Base-by-base conservation (phyloP, 345 rosid genomes). In the Eucalyptus fibrosa region DNA sequence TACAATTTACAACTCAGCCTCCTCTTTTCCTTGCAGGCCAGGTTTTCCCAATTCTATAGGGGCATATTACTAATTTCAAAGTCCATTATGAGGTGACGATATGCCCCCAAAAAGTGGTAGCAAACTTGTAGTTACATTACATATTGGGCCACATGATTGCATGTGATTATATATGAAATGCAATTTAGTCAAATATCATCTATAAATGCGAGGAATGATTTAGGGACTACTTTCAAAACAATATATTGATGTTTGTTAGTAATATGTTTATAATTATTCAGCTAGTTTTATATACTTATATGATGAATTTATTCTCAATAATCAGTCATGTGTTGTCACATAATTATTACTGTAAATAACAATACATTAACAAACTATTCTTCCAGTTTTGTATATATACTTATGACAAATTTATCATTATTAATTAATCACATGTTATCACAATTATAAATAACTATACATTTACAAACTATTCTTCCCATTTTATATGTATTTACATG, bases 331-430 rank as follows among this genome's bases (percentile, higher is more conserved):
- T 50, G 19, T 50, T 50, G 55, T 50, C 21, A 16, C 3, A 2
- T 53, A 23, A 53, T 53, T 23, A 53, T 23, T 8, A 8, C 0
- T 1, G 11, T 53, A 19, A 53, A 53, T 8, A 53, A 21, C 2
- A 3, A 53, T 53, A 53, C 1, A 0, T 53, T 53, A 19, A 19
- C 2, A 0, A 19, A 53, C 24, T 19, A 53, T 53, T 53, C 5
- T 53, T 53, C 24, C 11, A 19, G 2, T 19, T 53, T 19, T 53
- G 2, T 53, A 53, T 53, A 2, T 19, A 19, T 53, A 53, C 1
- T 53, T 53, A 19, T 53, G 24, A 53, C 2, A 2, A 53, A 53
- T 8, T 53, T 4, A 53, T 53, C 9, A 53, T 53, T 3, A 53
- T 18, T 19, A 51, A 51, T 7, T 3, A 51, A 3, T 51, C 21